Conservation (phyloP, 176 grass and related monocot species). For the Chloris gayana region DNA sequence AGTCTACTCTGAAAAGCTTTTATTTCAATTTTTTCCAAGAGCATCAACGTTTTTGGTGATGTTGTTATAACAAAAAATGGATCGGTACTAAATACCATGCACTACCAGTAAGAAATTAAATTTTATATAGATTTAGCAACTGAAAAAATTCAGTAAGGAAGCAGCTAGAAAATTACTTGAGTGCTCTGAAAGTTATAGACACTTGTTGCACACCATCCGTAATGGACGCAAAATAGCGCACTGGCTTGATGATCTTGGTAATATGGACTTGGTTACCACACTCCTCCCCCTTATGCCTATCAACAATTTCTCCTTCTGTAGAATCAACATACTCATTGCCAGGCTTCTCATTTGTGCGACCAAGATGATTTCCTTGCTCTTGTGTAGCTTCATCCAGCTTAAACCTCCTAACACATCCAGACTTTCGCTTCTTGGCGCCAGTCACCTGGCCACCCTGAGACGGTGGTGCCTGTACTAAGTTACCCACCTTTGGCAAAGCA, state of each 20-base stretch:
- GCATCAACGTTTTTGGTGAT: background rate
- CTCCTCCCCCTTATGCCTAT: conserved; percentile 56
- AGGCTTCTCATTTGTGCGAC: conserved; percentile 44
- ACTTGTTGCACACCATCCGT: conserved; percentile 83
- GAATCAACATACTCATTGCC: conserved; percentile 50
- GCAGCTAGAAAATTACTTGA: conserved; percentile 55
- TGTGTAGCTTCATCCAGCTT: conserved; percentile 39
- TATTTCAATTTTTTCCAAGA: background rate
- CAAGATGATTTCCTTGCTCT: conserved; percentile 34
- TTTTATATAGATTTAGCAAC: conserved; percentile 2
- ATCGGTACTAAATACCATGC: background rate
- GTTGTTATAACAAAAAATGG: background rate
- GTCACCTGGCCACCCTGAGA: conserved; percentile 71
- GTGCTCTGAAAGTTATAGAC: conserved; percentile 78
- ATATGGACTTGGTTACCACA: conserved; percentile 43
- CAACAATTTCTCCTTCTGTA: conserved; percentile 62
- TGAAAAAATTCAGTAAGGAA: background rate
- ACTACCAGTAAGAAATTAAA: background rate
- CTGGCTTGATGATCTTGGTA: conserved; percentile 80
- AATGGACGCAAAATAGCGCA: conserved; percentile 58
- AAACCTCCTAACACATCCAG: conserved; percentile 88
- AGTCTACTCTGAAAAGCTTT: background rate
- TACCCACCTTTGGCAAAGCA: conserved; percentile 51
- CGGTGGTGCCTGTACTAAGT: conserved; percentile 32
- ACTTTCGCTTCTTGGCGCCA: conserved; percentile 96